A percentile compares a stretch with the other conserved stretches of the same genome.
Conservation (phyloP, 2,329 filamentous ascomycete genomes). For the Fusarium begoniae region DNA sequence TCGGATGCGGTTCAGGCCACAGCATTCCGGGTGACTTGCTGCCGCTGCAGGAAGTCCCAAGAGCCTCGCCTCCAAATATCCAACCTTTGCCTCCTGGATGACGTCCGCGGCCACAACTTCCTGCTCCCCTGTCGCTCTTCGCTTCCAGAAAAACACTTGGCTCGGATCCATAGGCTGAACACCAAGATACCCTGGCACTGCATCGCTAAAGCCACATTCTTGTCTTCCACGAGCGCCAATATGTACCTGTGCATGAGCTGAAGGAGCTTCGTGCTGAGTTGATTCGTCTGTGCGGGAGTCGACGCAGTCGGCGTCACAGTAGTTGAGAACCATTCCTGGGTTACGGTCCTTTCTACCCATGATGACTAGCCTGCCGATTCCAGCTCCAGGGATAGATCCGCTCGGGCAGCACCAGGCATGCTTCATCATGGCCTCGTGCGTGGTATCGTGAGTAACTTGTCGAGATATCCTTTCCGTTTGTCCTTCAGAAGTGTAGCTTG, state of each 20-base stretch:
- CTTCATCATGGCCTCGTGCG: background rate
- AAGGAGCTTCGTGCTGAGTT: background rate
- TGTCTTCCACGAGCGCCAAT: background rate
- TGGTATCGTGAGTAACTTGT: accelerated
- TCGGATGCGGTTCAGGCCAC: background rate
- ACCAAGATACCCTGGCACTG: background rate
- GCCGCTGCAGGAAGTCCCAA: background rate
- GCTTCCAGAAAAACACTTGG: background rate
- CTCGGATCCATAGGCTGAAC: background rate
- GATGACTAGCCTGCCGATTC: background rate
- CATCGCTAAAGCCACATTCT: background rate
- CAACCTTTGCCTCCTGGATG: background rate
- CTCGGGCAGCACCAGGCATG: background rate
- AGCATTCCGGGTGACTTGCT: background rate
- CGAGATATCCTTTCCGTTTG: accelerated
- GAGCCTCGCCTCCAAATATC: background rate
- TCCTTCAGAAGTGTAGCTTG: background rate
- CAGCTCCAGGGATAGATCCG: background rate
- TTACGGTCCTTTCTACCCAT: background rate
- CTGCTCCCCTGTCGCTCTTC: background rate
- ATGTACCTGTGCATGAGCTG: background rate
- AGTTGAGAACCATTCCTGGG: background rate
- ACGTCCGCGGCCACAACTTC: background rate
- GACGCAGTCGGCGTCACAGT: accelerated
- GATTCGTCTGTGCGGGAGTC: background rate